Base-by-base conservation (phyloP, 2,329 filamentous ascomycete genomes). In the Beauveria australis region DNA sequence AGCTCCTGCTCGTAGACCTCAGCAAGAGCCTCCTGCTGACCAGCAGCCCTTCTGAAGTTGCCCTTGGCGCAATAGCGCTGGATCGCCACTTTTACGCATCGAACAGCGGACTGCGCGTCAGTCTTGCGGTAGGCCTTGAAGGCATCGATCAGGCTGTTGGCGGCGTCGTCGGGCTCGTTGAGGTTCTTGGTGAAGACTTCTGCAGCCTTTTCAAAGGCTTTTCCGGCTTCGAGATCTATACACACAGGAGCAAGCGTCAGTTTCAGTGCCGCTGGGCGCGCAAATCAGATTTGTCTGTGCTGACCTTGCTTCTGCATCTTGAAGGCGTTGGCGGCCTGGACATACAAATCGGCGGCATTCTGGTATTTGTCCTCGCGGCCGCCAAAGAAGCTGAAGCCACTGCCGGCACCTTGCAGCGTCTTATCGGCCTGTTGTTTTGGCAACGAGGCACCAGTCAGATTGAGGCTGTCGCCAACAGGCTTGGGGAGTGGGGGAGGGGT, bases 101-200 rank as follows among this genome's bases (percentile, higher is more conserved):
- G 81, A 48, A 89, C 90, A 18, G 92, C 93, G 69, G 93, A 88
- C 71, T 91, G 81, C 22, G 92, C 92, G 68, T 90, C 86, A 58
- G 89, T 86, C 76, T 92, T 95, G 69, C 88, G 84, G 78, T 97
- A 97, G 63, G 91, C 89, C 79, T 97, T 97, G 83, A 92, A 97
- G 57, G 94, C 94, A 73, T 97, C 92, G 69, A 88, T 85, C 63
- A 92, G 79, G 53, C 89, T 88, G 75, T 96, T 95, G 65, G 93
- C 92, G 53, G 92, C 91, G 72, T 97, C 94, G 72, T 96, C 91
- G 47, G 89, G 90, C 71, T 97, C 92, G 71, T 92, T 95, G 55
- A 97, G 83, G 68, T 92, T 87, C 66, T 86, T 82, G 54, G 79
- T 83, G 74, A 96, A 91, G 62, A 97, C 87, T 48, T 82, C 75